Base-by-base conservation (phyloP, 495 filamentous ascomycete genomes). In the Hypoxylon lenormandii region DNA sequence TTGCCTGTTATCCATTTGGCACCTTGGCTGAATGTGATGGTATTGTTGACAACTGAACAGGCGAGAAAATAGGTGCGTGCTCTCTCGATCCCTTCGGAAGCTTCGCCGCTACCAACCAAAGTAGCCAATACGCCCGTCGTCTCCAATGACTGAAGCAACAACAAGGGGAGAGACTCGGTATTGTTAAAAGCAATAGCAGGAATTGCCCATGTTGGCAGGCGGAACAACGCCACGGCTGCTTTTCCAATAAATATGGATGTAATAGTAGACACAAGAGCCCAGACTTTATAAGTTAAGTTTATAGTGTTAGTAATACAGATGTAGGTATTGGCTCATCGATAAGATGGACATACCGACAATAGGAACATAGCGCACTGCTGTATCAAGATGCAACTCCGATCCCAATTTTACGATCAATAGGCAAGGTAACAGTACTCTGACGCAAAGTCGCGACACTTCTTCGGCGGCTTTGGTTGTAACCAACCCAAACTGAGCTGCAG, bases 181-280 rank as follows among this genome's bases (percentile, higher is more conserved):
- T 93, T 94, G 79, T 92, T 94, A 79, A 93, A 92, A 40, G 88
- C 81, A 48, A 91, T 82, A 0, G 89, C 87, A 0, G 88, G 86
- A 0, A 86, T 87, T 12, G 85, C 83, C 90, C 89, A 93, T 50
- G 79, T 76, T 1, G 90, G 91, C 33, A 92, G 71, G 30, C 69
- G 71, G 54, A 90, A 82, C 3, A 82, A 11, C 36, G 78, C 77
- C 0, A 80, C 83, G 0, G 78, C 63, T 2, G 79, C 47, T 33
- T 78, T 75, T 1, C 85, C 88, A 18, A 91, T 66, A 0, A 71
- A 61, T 47, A 90, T 85, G 2, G 87, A 90, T 2, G 81, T 38
- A 26, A 82, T 22, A 26, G 85, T 86, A 68, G 88, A 88, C 59
- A 81, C 63, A 4, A 88, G 72, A 6, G 86, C 77, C 89, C 89